phyloP scores from a whole-genome alignment of 495 filamentous ascomycete genomes.

The Thozetella sp. region DNA sequence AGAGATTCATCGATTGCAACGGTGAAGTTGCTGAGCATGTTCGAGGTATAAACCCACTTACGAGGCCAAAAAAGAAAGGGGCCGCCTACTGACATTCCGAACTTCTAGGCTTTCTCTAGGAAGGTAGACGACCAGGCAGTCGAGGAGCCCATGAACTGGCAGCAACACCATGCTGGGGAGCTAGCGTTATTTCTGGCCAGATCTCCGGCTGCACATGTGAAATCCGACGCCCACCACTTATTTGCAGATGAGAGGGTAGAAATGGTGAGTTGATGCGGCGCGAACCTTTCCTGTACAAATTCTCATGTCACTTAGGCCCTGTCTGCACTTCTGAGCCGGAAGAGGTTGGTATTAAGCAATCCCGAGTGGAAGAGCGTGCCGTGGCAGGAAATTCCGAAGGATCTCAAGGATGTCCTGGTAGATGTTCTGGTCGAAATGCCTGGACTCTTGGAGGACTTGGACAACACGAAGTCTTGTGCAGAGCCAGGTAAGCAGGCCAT shows the following conservation, averaged over 20 bases:
- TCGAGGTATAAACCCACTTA: slow-evolving; percentile 7
- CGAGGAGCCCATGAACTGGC: slow-evolving; percentile 6
- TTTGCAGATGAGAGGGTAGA: slow-evolving; percentile 18
- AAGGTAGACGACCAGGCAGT: not conserved
- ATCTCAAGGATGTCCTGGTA: slow-evolving; percentile 19
- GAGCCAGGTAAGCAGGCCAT: slow-evolving; percentile 2
- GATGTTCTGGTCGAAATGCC: slow-evolving; percentile 23
- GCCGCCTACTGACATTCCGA: not conserved
- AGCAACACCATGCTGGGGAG: slow-evolving; percentile 12
- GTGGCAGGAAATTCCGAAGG: slow-evolving; percentile 18
- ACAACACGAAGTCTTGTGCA: slow-evolving; percentile 11
- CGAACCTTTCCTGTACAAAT: not conserved
- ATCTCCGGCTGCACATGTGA: slow-evolving; percentile 9
- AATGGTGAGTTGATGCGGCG: not conserved
- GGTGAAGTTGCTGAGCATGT: slow-evolving; percentile 15
- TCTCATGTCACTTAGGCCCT: slow-evolving; percentile 9
- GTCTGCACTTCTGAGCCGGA: slow-evolving; percentile 12
- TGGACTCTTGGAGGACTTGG: slow-evolving; percentile 15
- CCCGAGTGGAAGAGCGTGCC: slow-evolving; percentile 24
- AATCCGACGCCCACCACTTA: slow-evolving; percentile 10
- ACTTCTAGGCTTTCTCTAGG: not conserved
- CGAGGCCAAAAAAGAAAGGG: too few species aligned
- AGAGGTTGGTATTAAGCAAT: slow-evolving; percentile 11
- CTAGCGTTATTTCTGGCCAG: slow-evolving; percentile 13
- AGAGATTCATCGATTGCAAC: slow-evolving; percentile 4